These are phyloP conservation scores for Xylariaceae sp. DNA, from an alignment of 2,329 filamentous ascomycete genomes.

Conservation along the genomic window DNA sequence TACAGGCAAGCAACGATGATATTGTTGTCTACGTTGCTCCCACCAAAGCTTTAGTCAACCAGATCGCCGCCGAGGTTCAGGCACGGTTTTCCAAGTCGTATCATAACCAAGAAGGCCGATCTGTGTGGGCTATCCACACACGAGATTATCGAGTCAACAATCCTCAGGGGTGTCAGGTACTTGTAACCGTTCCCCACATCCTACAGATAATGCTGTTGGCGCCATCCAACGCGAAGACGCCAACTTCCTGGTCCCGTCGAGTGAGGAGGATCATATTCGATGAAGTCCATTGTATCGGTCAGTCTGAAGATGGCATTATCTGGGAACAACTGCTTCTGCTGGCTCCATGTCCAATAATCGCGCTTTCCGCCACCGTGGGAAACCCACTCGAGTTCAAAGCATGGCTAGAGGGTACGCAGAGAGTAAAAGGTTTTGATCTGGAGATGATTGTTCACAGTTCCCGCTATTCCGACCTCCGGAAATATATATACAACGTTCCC, in stretches of 20 bases:
- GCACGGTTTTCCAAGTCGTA: conserved; percentile 72
- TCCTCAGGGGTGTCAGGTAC: conserved; percentile 69
- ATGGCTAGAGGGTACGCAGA: conserved; percentile 69
- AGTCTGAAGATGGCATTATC: conserved; percentile 73
- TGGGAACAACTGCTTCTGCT: conserved; percentile 79
- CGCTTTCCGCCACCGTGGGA: conserved; percentile 77
- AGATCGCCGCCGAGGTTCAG: conserved; percentile 79
- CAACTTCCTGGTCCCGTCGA: conserved; percentile 62
- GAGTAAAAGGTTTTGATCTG: conserved; percentile 63
- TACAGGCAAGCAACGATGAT: conserved; percentile 68
- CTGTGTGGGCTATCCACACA: conserved; percentile 79
- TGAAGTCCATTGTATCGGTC: conserved; percentile 79
- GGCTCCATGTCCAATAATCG: conserved; percentile 76
- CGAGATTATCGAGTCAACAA: conserved; percentile 76
- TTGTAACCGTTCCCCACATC: conserved; percentile 78
- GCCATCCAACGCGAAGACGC: conserved; percentile 62
- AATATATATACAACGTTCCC: conserved; percentile 66
- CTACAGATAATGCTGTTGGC: conserved; percentile 76
- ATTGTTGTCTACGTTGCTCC: conserved; percentile 79
- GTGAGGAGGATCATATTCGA: conserved; percentile 81
- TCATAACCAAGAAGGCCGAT: conserved; percentile 58
- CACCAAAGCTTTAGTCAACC: conserved; percentile 81
- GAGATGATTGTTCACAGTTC: conserved; percentile 69
- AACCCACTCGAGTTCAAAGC: conserved; percentile 71
- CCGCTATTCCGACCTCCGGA: conserved; percentile 77